Percentiles rank a stretch among this genome's conserved stretches.
phyloP scores from a whole-genome alignment of 257 asterid genomes.

The Prunella vulgaris region DNA sequence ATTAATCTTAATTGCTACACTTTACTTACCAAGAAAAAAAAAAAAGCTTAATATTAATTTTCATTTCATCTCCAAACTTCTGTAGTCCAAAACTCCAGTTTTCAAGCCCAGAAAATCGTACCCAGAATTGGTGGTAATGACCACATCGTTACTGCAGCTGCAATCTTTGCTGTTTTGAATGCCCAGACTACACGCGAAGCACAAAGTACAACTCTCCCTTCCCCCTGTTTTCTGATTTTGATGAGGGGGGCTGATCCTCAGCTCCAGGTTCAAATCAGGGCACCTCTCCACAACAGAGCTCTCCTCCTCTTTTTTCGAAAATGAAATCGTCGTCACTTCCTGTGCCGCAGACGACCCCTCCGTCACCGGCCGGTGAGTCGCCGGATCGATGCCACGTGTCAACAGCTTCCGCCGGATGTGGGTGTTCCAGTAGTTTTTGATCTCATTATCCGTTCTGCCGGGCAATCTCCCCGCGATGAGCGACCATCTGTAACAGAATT shows the following conservation, averaged over 20 bases:
- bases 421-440: constrained; percentile 91
- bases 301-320: constrained; percentile 31
- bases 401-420: constrained; percentile 77
- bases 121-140: constrained; percentile 30
- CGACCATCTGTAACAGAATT: constrained; percentile 59
- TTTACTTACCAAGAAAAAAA: neutral
- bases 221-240: constrained; percentile 33
- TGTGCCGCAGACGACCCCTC: constrained; percentile 26
- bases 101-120: constrained; percentile 62
- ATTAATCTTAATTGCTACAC: constrained; percentile 24
- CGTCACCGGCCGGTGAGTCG: constrained; percentile 59
- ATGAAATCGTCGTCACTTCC: constrained; percentile 38
- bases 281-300: constrained; percentile 43
- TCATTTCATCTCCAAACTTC: constrained; percentile 74
- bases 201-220: constrained; percentile 21
- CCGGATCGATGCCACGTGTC: constrained; percentile 83
- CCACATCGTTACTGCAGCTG: constrained; percentile 26
- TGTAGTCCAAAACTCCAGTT: constrained; percentile 56
- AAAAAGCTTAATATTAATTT: neutral
- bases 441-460: constrained; percentile 94
- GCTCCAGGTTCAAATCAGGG: constrained; percentile 88
- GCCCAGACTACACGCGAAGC: constrained; percentile 73
- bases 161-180: constrained; percentile 60
- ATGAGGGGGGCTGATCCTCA: constrained; percentile 75
- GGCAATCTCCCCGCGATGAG: constrained; percentile 88